Evolutionary conservation across 495 filamentous ascomycete genomes (phyloP).

Genomic region (Neurospora pannonica): DNA sequence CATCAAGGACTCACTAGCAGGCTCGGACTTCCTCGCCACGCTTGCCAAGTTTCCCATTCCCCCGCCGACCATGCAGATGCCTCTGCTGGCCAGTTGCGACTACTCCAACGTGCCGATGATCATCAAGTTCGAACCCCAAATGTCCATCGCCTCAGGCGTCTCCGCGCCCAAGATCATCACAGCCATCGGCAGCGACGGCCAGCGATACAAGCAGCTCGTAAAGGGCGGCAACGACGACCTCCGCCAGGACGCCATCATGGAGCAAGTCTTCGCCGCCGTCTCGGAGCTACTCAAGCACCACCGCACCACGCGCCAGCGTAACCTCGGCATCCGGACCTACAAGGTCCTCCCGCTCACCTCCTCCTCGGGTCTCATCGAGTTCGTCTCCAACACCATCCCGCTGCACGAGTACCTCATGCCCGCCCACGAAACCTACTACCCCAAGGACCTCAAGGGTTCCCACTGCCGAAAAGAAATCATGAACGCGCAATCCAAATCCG

Average conservation of each 20-base stretch:
- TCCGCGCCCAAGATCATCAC: conserved; percentile 89
- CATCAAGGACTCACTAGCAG: conserved; percentile 50
- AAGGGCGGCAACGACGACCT: conserved; percentile 94
- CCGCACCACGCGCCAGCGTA: conserved; percentile 74
- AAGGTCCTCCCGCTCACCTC: conserved; percentile 85
- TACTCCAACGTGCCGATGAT: conserved; percentile 68
- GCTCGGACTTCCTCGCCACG: conserved; percentile 44
- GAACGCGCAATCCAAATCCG: conserved; percentile 55
- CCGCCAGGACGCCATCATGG: conserved; percentile 99
- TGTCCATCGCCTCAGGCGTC: conserved; percentile 79
- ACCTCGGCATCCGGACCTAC: conserved; percentile 85
- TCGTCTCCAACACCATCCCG: conserved; percentile 84
- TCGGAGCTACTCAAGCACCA: conserved; percentile 79
- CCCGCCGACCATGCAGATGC: conserved; percentile 80
- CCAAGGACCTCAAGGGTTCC: conserved; percentile 67
- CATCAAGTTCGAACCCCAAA: conserved; percentile 53
- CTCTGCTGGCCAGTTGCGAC: conserved; percentile 59
- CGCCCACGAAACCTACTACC: conserved; percentile 77
- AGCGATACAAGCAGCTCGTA: conserved; percentile 76
- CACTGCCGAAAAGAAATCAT: conserved; percentile 68
- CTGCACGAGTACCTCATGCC: conserved; percentile 86
- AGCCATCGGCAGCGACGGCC: conserved; percentile 63
- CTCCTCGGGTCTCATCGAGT: conserved; percentile 89
- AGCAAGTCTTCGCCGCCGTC: conserved; percentile 96
- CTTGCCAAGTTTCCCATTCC: conserved; percentile 58